These are phyloP conservation scores for Schizophyllum commune DNA, from an alignment of 1,284 basidiomycete genomes.

Conservation along the genomic window DNA sequence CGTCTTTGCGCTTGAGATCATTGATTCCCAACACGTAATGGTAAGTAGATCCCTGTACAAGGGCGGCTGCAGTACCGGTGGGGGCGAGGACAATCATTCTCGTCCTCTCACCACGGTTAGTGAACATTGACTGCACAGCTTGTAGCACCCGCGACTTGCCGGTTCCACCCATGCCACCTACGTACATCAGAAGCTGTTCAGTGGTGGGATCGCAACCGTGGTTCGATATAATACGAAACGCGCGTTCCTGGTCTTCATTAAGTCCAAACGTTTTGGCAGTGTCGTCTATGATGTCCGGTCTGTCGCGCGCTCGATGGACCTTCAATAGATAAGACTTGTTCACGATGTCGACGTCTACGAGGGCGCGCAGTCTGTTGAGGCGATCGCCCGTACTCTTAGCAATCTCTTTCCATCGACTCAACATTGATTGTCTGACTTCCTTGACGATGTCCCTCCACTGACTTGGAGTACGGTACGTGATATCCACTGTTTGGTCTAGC, in stretches of 20 bases:
- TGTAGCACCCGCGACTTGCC: conserved; percentile 30
- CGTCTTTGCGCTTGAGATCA: neutral
- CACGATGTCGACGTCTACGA: neutral
- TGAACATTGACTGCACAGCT: conserved; percentile 18
- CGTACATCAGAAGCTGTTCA: conserved; percentile 25
- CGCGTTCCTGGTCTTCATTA: conserved; percentile 25
- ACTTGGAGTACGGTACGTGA: no score
- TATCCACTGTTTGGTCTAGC: no score
- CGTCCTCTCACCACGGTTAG: conserved; percentile 15
- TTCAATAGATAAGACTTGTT: neutral
- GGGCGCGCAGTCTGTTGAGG: no score
- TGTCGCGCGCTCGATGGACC: neutral
- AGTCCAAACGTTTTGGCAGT: conserved; percentile 1
- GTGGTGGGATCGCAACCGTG: conserved; percentile 14
- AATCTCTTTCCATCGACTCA: neutral
- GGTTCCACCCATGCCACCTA: conserved; percentile 29
- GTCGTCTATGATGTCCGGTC: neutral
- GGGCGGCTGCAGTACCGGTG: conserved; percentile 28
- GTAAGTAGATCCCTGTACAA: conserved; percentile 30
- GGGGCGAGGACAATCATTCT: conserved; percentile 25
- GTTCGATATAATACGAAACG: conserved; percentile 25
- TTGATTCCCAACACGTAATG: conserved; percentile 26
- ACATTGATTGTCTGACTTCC: no score
- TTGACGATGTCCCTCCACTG: no score
- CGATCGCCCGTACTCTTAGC: no score